A percentile compares a stretch with the other conserved stretches of the same genome.
Evolutionary conservation across 768 basidiomycete species (phyloP).

Genomic region (Multifurca ochricompacta): DNA sequence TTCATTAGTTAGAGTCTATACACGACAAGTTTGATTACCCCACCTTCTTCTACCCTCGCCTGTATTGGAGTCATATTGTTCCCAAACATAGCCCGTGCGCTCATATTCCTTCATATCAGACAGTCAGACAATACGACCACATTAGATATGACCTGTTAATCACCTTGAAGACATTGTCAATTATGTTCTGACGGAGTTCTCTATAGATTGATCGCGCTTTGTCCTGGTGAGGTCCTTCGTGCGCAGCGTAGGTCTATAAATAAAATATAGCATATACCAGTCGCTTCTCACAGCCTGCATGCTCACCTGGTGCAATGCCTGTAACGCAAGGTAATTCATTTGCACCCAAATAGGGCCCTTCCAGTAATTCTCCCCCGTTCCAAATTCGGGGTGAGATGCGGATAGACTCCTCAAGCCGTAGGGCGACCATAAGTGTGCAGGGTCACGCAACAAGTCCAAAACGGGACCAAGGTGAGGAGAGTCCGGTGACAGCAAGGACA

Average conservation of each 20-base stretch:
- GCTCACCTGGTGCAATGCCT: slow-evolving; percentile 66
- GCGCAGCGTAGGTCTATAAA: slow-evolving; percentile 61
- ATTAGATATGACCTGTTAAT: slow-evolving; percentile 11
- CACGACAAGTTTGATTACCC: slow-evolving; percentile 18
- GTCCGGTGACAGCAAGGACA: slow-evolving; percentile 65
- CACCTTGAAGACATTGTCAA: slow-evolving; percentile 75
- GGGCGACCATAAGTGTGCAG: slow-evolving; percentile 83
- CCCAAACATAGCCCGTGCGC: slow-evolving; percentile 93
- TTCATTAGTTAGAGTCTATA: slow-evolving; percentile 5
- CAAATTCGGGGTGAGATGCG: slow-evolving; percentile 83
- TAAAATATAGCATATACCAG: not conserved
- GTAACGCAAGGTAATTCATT: slow-evolving; percentile 90
- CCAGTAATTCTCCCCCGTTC: slow-evolving; percentile 95
- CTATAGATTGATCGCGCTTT: slow-evolving; percentile 72
- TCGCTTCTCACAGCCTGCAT: not conserved
- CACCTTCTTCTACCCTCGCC: slow-evolving; percentile 84
- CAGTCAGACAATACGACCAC: not conserved
- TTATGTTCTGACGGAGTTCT: slow-evolving; percentile 72
- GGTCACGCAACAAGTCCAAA: slow-evolving; percentile 71
- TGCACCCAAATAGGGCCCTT: slow-evolving; percentile 95
- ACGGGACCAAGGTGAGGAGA: slow-evolving; percentile 79
- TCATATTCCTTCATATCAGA: slow-evolving; percentile 66
- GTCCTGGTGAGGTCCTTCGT: slow-evolving; percentile 74
- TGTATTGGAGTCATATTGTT: slow-evolving; percentile 83
- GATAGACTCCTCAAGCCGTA: slow-evolving; percentile 87